A percentile compares a stretch with the other conserved stretches of the same genome.
phyloP scores from a whole-genome alignment of 257 asterid species.

The Solanum chiquidenum region DNA sequence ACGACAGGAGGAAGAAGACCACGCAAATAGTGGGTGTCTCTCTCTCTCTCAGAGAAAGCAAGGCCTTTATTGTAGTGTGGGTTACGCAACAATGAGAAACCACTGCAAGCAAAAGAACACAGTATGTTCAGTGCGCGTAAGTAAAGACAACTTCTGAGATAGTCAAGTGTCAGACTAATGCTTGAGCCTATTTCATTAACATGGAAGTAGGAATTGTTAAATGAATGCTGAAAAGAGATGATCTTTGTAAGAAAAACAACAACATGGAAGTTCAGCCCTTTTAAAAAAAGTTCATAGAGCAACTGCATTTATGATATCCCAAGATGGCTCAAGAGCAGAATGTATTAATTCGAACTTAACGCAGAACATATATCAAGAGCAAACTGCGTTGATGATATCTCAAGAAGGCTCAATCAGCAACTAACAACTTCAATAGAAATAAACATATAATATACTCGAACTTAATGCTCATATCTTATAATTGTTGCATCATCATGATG shows the following conservation, averaged over 20 bases:
- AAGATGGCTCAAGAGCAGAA: not conserved
- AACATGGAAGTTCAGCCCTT: not conserved
- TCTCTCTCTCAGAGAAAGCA: conserved; percentile 79
- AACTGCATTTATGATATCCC: not conserved
- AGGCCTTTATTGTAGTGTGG: conserved; percentile 98
- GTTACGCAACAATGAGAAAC: conserved; percentile 91
- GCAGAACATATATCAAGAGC: not conserved
- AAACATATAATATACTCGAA: not conserved
- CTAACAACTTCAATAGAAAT: not conserved
- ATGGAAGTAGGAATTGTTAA: not conserved
- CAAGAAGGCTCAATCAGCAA: not conserved
- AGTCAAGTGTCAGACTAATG: not conserved
- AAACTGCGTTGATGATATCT: not conserved
- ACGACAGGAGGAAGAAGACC: conserved; percentile 96
- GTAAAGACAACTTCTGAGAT: not conserved
- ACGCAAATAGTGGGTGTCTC: conserved; percentile 89
- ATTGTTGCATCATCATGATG: not conserved
- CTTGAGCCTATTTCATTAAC: not conserved
- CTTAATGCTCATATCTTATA: not conserved
- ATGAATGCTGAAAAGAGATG: not conserved
- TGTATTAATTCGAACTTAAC: not conserved
- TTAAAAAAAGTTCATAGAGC: not conserved
- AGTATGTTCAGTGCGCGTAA: not conserved
- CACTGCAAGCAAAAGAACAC: conserved; percentile 39
- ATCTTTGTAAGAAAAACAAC: not conserved